A percentile compares a stretch with the other conserved stretches of the same genome.
Evolutionary conservation across 1,284 basidiomycete species (phyloP).

Genomic region (Microbotryum intermedium): DNA sequence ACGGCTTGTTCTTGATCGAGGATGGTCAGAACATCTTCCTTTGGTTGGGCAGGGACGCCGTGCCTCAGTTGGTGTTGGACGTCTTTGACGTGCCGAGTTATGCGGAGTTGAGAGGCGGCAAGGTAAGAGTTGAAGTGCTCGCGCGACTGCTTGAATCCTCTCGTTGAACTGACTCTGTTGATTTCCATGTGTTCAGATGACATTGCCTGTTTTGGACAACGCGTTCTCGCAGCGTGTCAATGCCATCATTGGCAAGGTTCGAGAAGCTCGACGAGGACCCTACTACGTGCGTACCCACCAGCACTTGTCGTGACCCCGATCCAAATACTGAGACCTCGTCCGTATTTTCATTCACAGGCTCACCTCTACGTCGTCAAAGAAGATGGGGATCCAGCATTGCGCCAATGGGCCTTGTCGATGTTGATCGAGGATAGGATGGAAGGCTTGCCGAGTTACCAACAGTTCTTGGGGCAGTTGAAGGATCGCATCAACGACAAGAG

Average conservation of each 20-base stretch:
- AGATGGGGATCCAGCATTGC: constrained; percentile 87
- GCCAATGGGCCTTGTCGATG: constrained; percentile 88
- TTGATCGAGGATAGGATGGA: constrained; percentile 95
- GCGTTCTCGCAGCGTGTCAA: constrained; percentile 87
- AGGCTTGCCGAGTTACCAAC: constrained; percentile 87
- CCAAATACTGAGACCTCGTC: not conserved
- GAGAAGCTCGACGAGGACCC: constrained; percentile 73
- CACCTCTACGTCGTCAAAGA: constrained; percentile 98
- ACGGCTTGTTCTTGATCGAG: constrained; percentile 94
- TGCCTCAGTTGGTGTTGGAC: constrained; percentile 85
- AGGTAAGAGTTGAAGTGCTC: constrained; percentile 48
- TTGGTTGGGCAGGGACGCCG: constrained; percentile 93
- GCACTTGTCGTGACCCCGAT: not conserved
- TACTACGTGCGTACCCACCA: constrained; percentile 50
- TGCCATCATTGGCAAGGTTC: constrained; percentile 82
- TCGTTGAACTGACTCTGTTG: constrained; percentile 23
- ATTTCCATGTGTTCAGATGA: constrained; percentile 52
- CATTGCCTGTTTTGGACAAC: constrained; percentile 81
- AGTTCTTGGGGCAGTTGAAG: constrained; percentile 55
- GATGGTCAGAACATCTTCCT: constrained; percentile 97
- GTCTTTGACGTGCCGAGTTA: constrained; percentile 88
- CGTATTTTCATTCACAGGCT: constrained; percentile 43
- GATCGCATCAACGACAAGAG: constrained; percentile 30
- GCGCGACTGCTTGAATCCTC: not conserved
- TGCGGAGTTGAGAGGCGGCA: constrained; percentile 80